Base-by-base conservation (phyloP, 106 monocot genomes). In the Dendrobium huoshanense region DNA sequence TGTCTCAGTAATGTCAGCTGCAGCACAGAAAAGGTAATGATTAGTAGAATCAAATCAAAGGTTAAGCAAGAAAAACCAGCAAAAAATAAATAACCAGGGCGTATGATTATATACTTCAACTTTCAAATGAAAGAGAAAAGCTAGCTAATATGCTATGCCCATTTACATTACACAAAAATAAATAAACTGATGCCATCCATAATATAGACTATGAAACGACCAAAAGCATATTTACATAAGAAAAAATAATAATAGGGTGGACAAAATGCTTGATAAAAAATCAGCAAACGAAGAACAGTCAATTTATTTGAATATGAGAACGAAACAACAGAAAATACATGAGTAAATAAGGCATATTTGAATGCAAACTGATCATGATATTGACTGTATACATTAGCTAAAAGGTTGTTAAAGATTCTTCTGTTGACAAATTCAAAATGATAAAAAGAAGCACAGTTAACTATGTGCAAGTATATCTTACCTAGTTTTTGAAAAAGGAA, bases 401-500 rank as follows among this genome's bases (percentile, higher is more conserved):
- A 61, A 61, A n/a, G 8, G 20, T 61, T 61, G 22, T 16, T 33
- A 70, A 68, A 68, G 67, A 65, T 65, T 24, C n/a, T 22, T 65
- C 2, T 16, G 15, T 72, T 40, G 43, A 37, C 43, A 75, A 75
- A 41, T 6, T n/a, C 9, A 75, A 75, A 75, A 75, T 17, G 44
- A 75, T 43, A 15, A 44, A 43, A 44, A 75, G 44, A 9, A 75
- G 6, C 43, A 43, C 22, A 44, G 22, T 25, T 45, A 41, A 41
- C 7, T 19, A 37, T 49, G 43, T 72, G 77, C 27, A 0, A 37
- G 37, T 37, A 37, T 37, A 37, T 18, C 43, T 77, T 91, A 93
- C 99, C 91, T 55, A 99, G 83, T 85, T 93, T 93, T 79, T 93
- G 88, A 75, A 85, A 91, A 85, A 99, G 85, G n/a, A 91, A 68